Evolutionary conservation across 2,329 filamentous ascomycete genomes (phyloP).

Genomic region (Aspergillus niger): DNA sequence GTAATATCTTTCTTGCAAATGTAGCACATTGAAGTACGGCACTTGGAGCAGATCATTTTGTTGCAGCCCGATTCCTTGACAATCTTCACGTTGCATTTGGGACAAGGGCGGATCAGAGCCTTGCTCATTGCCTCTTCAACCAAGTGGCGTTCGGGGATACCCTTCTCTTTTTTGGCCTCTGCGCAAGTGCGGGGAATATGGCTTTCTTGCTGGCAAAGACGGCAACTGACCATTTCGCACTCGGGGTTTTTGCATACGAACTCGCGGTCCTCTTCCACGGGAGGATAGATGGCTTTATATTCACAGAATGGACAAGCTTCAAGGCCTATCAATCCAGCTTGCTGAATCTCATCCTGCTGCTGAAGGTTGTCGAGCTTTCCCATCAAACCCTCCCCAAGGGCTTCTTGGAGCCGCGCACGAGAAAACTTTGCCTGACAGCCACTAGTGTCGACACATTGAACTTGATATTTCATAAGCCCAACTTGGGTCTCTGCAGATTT

Average conservation of each 20-base stretch:
- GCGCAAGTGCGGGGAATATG: constrained; percentile 74
- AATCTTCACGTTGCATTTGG: constrained; percentile 68
- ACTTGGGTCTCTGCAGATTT: constrained; percentile 68
- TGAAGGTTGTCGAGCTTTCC: constrained; percentile 70
- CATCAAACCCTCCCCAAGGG: constrained; percentile 61
- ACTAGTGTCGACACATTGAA: constrained; percentile 70
- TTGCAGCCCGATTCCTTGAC: constrained; percentile 81
- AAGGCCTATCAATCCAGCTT: constrained; percentile 70
- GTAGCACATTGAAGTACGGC: constrained; percentile 57
- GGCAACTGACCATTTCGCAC: constrained; percentile 66
- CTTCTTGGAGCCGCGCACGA: constrained; percentile 55
- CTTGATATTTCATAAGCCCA: constrained; percentile 67
- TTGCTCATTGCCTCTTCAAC: constrained; percentile 85
- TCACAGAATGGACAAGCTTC: constrained; percentile 80
- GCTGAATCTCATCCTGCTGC: constrained; percentile 68
- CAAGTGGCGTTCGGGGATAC: constrained; percentile 62
- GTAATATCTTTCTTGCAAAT: constrained; percentile 65
- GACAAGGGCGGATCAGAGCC: constrained; percentile 73
- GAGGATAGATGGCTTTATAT: constrained; percentile 72
- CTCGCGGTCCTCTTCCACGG: constrained; percentile 68
- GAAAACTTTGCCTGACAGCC: constrained; percentile 66
- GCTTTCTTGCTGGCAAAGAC: constrained; percentile 66
- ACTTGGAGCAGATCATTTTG: constrained; percentile 74
- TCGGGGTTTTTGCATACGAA: constrained; percentile 70
- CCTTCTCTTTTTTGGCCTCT: constrained; percentile 63